These are phyloP conservation scores for Closterium sp. DNA, from an alignment of 139 green algal species.

Conservation along the genomic window DNA sequence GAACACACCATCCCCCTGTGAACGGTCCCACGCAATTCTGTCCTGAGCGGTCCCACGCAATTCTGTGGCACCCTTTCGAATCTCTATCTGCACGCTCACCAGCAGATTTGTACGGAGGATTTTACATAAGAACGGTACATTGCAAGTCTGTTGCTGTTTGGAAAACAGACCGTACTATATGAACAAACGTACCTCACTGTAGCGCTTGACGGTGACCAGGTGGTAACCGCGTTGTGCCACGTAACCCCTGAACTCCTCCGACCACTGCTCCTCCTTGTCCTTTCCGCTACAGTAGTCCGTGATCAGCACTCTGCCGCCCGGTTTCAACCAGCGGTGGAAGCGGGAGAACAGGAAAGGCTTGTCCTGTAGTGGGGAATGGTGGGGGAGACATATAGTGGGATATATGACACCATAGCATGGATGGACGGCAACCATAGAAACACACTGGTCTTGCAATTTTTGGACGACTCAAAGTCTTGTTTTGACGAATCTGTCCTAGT, in stretches of 20 bases:
- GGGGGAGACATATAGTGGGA: neutral
- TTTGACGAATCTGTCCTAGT: too few species aligned
- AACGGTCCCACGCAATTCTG: too few species aligned
- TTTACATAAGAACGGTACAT: too few species aligned
- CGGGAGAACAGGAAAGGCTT: conserved; percentile 70
- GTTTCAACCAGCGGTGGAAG: conserved; percentile 66
- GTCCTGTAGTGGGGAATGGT: conserved; percentile 53
- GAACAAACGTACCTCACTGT: conserved; percentile 35
- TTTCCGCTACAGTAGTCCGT: conserved; percentile 78
- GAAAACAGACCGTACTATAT: neutral
- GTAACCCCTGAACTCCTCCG: conserved; percentile 66
- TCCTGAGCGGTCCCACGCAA: too few species aligned
- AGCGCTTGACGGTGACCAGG: conserved; percentile 54
- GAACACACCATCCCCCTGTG: too few species aligned
- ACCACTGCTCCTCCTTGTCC: neutral
- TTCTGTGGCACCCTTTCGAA: too few species aligned
- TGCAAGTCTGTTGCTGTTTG: too few species aligned
- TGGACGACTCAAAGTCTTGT: too few species aligned
- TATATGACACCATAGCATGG: too few species aligned
- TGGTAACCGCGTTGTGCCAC: conserved; percentile 69
- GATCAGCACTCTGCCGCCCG: conserved; percentile 74
- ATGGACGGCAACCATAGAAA: neutral
- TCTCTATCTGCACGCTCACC: too few species aligned
- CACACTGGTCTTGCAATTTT: too few species aligned
- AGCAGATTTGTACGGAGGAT: too few species aligned